Evolutionary conservation across 2,329 filamentous ascomycete species (phyloP).

Genomic region (Exserohilum rostratum): DNA sequence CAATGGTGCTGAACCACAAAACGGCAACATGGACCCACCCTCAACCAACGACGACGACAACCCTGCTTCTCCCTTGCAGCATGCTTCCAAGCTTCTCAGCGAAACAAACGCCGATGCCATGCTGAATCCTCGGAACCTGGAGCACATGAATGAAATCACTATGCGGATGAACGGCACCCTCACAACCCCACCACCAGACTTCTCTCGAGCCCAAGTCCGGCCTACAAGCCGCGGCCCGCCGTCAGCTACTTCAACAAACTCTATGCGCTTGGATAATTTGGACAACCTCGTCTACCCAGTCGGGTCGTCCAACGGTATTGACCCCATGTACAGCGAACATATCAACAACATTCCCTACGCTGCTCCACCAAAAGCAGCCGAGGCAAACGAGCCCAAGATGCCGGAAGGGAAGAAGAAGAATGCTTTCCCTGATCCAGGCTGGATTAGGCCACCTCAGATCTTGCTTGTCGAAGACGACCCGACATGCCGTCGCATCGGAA

Average conservation of each 20-base stretch:
- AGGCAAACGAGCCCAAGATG: constrained; percentile 55
- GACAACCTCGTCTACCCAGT: constrained; percentile 87
- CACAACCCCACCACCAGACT: constrained; percentile 63
- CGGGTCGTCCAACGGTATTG: constrained; percentile 87
- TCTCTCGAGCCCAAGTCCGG: constrained; percentile 55
- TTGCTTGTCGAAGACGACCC: constrained; percentile 85
- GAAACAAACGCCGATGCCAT: constrained; percentile 70
- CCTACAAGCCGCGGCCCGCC: constrained; percentile 53
- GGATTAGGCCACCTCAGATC: constrained; percentile 75
- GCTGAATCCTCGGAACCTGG: constrained; percentile 67
- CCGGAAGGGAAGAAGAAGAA: constrained; percentile 66
- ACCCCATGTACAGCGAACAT: constrained; percentile 92
- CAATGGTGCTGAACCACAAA: constrained; percentile 47
- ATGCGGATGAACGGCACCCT: constrained; percentile 61
- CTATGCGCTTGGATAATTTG: constrained; percentile 63
- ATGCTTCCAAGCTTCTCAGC: constrained; percentile 69
- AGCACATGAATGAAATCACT: constrained; percentile 67
- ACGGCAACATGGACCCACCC: constrained; percentile 52
- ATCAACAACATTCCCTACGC: constrained; percentile 93
- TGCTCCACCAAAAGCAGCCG: constrained; percentile 69
- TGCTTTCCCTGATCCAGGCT: constrained; percentile 66
- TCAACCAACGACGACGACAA: constrained; percentile 63
- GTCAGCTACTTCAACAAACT: constrained; percentile 58
- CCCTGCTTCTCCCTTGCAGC: constrained; percentile 70
- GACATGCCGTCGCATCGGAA: constrained; percentile 69